Evolutionary conservation across 2,329 filamentous ascomycete species (phyloP).

Genomic region (Claviceps arundinis): DNA sequence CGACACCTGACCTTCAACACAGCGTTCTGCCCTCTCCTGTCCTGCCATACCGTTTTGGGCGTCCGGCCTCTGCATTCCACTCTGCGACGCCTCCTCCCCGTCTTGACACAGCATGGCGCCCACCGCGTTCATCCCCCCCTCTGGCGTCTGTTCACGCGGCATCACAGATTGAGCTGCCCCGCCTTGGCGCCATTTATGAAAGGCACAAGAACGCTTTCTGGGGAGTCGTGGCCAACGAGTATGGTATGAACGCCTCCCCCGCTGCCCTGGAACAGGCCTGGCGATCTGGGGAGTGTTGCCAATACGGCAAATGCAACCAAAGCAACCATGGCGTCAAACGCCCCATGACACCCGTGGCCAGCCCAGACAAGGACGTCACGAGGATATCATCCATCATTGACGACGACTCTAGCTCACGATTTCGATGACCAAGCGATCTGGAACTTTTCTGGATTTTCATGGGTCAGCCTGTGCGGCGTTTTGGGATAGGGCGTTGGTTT

Average conservation of each 20-base stretch:
- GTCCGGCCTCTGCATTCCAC: slow-evolving; percentile 15
- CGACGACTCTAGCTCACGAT: neutral
- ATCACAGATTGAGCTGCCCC: slow-evolving; percentile 46
- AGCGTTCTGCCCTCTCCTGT: slow-evolving; percentile 28
- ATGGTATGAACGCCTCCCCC: slow-evolving; percentile 50
- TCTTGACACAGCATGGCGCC: slow-evolving; percentile 45
- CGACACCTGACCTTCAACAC: slow-evolving; percentile 31
- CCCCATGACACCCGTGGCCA: slow-evolving; percentile 40
- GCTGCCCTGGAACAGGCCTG: slow-evolving; percentile 58
- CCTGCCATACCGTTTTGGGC: slow-evolving; percentile 19
- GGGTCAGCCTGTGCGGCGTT: neutral
- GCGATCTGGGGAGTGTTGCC: slow-evolving; percentile 34
- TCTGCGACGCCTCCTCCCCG: slow-evolving; percentile 35
- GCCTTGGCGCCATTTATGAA: slow-evolving; percentile 57
- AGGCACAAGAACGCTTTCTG: slow-evolving; percentile 60
- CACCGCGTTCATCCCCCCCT: slow-evolving; percentile 21
- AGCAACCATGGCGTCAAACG: slow-evolving; percentile 20
- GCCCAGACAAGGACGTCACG: slow-evolving; percentile 41
- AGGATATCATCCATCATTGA: slow-evolving; percentile 50
- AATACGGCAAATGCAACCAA: slow-evolving; percentile 19
- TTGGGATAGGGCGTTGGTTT: neutral
- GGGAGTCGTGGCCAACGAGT: slow-evolving; percentile 57
- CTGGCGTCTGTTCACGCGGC: slow-evolving; percentile 17
- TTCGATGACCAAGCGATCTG: neutral
- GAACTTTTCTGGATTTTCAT: no score